Conservation (phyloP, 202 grass and related monocot genomes). For the Panicum virgatum region DNA sequence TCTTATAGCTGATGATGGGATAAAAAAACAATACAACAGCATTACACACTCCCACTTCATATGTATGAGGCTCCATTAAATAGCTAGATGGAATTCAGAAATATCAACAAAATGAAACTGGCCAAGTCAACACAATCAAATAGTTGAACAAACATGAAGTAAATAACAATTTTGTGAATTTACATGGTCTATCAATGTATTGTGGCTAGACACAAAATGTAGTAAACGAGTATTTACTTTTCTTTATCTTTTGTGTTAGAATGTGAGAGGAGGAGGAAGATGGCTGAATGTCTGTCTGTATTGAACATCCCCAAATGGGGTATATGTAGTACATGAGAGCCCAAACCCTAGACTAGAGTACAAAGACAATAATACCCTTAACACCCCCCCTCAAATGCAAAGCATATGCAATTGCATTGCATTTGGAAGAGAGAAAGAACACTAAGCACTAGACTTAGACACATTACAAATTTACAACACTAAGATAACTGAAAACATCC, state of each 20-base stretch:
- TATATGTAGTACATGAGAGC: neutral
- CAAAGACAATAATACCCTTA: neutral
- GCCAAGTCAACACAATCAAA: neutral
- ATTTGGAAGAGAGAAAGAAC: neutral
- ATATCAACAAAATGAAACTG: constrained; percentile 22
- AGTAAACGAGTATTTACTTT: neutral
- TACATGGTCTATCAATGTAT: neutral
- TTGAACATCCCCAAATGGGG: neutral
- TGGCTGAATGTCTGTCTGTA: neutral
- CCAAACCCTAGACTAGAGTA: neutral
- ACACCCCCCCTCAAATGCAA: neutral
- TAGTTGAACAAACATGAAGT: constrained; percentile 13
- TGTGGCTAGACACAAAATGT: neutral
- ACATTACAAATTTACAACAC: neutral
- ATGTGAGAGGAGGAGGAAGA: neutral
- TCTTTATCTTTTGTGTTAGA: constrained; percentile 3
- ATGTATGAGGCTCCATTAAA: neutral
- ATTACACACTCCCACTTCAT: neutral
- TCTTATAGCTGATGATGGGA: neutral
- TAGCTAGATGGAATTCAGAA: constrained; percentile 12
- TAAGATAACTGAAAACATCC: neutral
- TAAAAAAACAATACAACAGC: constrained; percentile 4
- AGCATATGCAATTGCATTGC: neutral
- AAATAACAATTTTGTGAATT: constrained; percentile 3
- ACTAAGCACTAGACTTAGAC: neutral